Conservation (phyloP, 495 filamentous ascomycete species). For the Penicillium arizonense region DNA sequence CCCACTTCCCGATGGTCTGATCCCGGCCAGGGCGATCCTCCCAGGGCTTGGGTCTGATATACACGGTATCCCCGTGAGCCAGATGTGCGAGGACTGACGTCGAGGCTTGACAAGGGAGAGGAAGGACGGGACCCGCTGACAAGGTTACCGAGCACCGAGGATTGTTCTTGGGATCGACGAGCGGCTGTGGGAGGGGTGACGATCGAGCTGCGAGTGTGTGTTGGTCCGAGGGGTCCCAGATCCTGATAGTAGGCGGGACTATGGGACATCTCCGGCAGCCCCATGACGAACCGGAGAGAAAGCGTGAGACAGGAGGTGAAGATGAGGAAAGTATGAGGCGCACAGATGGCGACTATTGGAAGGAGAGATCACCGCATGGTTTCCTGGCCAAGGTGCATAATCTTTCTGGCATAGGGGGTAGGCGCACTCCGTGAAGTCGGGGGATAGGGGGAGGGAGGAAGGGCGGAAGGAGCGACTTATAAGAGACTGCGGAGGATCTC, state of each 20-base stretch:
- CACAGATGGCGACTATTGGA: constrained; percentile 34
- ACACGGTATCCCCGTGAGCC: constrained; percentile 14
- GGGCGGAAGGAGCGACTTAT: constrained; percentile 11
- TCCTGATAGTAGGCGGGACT: constrained; percentile 40
- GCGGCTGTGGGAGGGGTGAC: constrained; percentile 22
- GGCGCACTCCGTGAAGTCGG: constrained; percentile 6
- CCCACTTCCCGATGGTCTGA: constrained; percentile 20
- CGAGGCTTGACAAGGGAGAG: constrained; percentile 8
- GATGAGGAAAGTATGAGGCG: constrained; percentile 33
- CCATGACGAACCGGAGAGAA: constrained; percentile 29
- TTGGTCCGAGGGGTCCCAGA: constrained; percentile 23
- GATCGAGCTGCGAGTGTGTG: constrained; percentile 19
- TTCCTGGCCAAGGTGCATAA: constrained; percentile 28
- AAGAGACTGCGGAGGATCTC: constrained; percentile 11
- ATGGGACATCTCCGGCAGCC: constrained; percentile 43
- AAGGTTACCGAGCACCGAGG: constrained; percentile 9
- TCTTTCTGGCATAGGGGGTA: constrained; percentile 8
- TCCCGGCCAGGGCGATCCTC: constrained; percentile 13
- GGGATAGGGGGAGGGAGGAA: constrained; percentile 7
- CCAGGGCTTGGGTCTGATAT: constrained; percentile 11
- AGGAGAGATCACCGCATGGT: constrained; percentile 39
- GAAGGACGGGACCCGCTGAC: constrained; percentile 11
- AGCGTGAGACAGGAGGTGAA: constrained; percentile 9
- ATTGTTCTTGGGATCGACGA: constrained; percentile 20
- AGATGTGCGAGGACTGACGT: constrained; percentile 18